Evolutionary conservation across 2,329 filamentous ascomycete species (phyloP).

Genomic region (Pyricularia grisea): DNA sequence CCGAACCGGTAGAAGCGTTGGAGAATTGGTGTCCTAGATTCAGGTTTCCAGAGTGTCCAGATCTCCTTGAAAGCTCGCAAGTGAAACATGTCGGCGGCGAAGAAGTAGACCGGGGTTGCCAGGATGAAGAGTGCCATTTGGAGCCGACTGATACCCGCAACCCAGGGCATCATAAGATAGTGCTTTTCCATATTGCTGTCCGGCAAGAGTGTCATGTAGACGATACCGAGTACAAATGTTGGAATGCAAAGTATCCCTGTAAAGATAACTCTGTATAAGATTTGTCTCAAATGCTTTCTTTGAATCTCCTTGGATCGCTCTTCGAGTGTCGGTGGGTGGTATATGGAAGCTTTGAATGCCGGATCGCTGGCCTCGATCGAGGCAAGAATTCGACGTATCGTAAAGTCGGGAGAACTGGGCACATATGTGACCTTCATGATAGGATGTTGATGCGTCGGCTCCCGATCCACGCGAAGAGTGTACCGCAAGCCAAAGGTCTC

Average conservation of each 20-base stretch:
- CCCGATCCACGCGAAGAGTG: conserved; percentile 40
- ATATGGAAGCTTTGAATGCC: conserved; percentile 58
- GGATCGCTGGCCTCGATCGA: conserved; percentile 58
- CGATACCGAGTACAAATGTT: conserved; percentile 77
- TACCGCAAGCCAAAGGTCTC: conserved; percentile 35
- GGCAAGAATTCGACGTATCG: conserved; percentile 63
- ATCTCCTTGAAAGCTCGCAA: conserved; percentile 70
- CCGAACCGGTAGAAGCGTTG: conserved; percentile 85
- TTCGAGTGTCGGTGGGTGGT: conserved; percentile 75
- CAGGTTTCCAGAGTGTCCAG: conserved; percentile 63
- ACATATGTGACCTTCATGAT: conserved; percentile 63
- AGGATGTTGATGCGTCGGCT: conserved; percentile 51
- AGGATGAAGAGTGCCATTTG: conserved; percentile 75
- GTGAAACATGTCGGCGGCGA: conserved; percentile 80
- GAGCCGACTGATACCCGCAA: conserved; percentile 62
- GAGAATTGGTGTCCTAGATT: conserved; percentile 62
- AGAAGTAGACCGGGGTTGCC: conserved; percentile 80
- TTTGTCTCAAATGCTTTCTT: conserved; percentile 55
- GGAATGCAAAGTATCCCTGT: conserved; percentile 65
- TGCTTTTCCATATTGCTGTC: conserved; percentile 44
- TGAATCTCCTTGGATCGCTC: conserved; percentile 70
- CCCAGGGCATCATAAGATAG: conserved; percentile 63
- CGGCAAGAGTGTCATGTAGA: conserved; percentile 79
- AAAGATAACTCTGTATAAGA: conserved; percentile 62
- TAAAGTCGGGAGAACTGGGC: conserved; percentile 59